A percentile compares a stretch with the other conserved stretches of the same genome.
These are phyloP conservation scores for Dalbergia cochinchinensis DNA, from an alignment of 306 rosid genomes.

Conservation along the genomic window DNA sequence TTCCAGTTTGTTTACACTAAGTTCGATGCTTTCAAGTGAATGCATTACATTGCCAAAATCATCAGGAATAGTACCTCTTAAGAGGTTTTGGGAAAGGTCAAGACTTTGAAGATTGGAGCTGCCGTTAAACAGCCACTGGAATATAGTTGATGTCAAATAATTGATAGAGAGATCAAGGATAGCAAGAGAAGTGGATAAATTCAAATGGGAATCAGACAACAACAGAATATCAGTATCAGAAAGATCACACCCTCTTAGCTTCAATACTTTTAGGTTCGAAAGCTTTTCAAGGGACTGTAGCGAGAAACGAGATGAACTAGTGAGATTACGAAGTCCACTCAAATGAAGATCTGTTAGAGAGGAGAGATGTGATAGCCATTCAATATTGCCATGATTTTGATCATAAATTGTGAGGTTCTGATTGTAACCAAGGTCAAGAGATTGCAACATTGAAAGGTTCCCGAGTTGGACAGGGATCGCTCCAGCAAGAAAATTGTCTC, in stretches of 20 bases:
- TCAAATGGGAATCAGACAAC: not conserved
- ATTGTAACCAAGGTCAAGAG: not conserved
- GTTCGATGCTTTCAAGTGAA: not conserved
- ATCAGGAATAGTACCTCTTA: not conserved
- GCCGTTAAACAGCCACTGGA: not conserved
- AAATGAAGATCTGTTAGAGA: slow-evolving; percentile 4
- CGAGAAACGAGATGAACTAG: not conserved
- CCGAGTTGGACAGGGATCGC: slow-evolving; percentile 23
- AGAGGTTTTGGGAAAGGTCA: not conserved
- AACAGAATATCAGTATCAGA: not conserved
- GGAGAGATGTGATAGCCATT: slow-evolving; percentile 12
- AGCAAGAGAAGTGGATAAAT: slow-evolving; percentile 22
- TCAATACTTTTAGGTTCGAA: not conserved
- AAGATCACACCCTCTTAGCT: not conserved
- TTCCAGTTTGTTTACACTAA: not conserved
- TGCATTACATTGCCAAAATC: slow-evolving; percentile 34
- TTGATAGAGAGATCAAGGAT: not conserved
- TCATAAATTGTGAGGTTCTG: not conserved
- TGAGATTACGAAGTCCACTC: not conserved
- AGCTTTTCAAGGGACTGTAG: not conserved
- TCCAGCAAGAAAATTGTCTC: not conserved
- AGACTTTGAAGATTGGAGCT: not conserved
- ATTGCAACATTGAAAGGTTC: slow-evolving; percentile 2
- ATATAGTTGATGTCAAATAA: not conserved
- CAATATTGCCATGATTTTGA: not conserved